Percentiles rank a stretch among this genome's conserved stretches.
phyloP scores from a whole-genome alignment of 805 yeast species.

The Candida schatavii region DNA sequence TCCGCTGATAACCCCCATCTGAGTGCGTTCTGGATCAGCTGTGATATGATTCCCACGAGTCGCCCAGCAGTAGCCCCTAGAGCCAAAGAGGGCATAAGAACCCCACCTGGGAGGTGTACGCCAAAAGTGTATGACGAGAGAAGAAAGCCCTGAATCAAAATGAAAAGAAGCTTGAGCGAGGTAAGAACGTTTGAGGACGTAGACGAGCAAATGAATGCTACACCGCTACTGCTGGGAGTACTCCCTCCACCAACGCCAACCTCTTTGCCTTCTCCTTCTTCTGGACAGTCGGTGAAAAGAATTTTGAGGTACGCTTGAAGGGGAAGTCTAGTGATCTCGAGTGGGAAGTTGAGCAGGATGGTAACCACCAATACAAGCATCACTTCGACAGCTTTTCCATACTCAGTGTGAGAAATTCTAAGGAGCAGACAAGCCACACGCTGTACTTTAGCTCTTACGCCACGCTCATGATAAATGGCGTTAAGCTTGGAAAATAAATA shows the following conservation, averaged over 20 bases:
- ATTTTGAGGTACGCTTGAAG: slow-evolving; percentile 55
- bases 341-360: slow-evolving; percentile 53
- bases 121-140: slow-evolving; percentile 72
- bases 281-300: slow-evolving; percentile 66
- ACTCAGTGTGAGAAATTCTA: slow-evolving; percentile 11
- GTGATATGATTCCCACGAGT: slow-evolving; percentile 50
- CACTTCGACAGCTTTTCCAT: slow-evolving; percentile 46
- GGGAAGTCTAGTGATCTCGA: slow-evolving; percentile 52
- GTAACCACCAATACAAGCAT: slow-evolving; percentile 48
- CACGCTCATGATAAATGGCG: slow-evolving; percentile 20
- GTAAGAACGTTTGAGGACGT: slow-evolving; percentile 18
- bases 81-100: slow-evolving; percentile 59
- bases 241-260: slow-evolving; percentile 9
- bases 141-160: slow-evolving; percentile 50
- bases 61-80: slow-evolving; percentile 63
- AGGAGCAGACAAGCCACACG: slow-evolving; percentile 17
- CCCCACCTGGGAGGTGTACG: slow-evolving; percentile 64
- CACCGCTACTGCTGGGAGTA: too few species aligned
- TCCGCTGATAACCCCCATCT: slow-evolving; percentile 33
- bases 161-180: slow-evolving; percentile 29
- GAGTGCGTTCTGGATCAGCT: slow-evolving; percentile 42
- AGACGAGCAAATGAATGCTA: slow-evolving; percentile 32
- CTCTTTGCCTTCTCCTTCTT: slow-evolving; percentile 8
- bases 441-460: slow-evolving; percentile 33
- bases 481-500: slow-evolving; percentile 49